Conservation (phyloP, 495 filamentous ascomycete species). For the Neurospora sp. region DNA sequence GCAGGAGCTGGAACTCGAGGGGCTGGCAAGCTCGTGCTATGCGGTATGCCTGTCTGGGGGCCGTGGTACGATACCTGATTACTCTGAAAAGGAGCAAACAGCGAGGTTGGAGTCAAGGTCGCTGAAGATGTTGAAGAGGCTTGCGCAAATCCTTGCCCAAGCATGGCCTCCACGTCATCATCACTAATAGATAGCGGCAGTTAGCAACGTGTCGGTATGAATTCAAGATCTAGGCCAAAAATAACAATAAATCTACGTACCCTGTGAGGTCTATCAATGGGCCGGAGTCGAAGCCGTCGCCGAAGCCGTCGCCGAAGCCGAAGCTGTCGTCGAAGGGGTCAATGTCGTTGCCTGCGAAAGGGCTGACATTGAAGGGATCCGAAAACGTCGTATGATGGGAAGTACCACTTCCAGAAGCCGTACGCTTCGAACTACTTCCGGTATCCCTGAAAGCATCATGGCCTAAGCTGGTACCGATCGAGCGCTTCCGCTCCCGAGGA, state of each 20-base stretch:
- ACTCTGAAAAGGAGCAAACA: neutral
- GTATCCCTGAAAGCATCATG: neutral
- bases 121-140: neutral
- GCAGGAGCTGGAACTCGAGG: neutral
- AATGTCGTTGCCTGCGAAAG: neutral
- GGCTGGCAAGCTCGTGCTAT: neutral
- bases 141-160: neutral
- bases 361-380: neutral
- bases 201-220: neutral
- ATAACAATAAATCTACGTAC: neutral
- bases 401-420: neutral
- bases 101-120: neutral
- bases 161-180: neutral
- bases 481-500: neutral
- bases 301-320: neutral
- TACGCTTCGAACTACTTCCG: neutral
- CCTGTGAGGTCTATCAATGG: neutral
- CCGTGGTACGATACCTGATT: neutral
- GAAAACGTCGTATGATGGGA: neutral
- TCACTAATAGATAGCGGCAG: neutral
- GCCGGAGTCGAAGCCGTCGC: neutral
- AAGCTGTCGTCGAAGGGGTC: neutral
- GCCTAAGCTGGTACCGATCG: neutral
- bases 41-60: neutral
- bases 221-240: neutral